These are phyloP conservation scores for Dactylellina drechsleri DNA, from an alignment of 2,329 filamentous ascomycete species.

Conservation along the genomic window DNA sequence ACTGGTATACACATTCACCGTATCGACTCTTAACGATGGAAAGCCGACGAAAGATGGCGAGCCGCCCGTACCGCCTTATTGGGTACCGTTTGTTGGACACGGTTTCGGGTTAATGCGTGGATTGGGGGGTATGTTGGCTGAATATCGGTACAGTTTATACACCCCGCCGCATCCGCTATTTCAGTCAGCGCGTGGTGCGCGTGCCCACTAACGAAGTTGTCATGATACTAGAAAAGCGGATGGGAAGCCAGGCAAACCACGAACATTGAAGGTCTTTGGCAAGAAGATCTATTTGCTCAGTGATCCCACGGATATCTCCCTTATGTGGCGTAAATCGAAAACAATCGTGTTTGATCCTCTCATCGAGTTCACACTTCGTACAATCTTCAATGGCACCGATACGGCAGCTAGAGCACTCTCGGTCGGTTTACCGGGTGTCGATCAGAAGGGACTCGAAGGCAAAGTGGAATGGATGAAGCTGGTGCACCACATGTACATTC, in stretches of 20 bases:
- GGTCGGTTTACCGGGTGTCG: slow-evolving; percentile 12
- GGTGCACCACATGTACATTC: slow-evolving; percentile 25
- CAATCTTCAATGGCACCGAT: slow-evolving; percentile 13
- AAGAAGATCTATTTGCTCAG: slow-evolving; percentile 43
- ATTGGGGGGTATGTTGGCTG: slow-evolving; percentile 5
- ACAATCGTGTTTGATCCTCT: slow-evolving; percentile 38
- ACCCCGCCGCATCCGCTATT: too few species aligned
- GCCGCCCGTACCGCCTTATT: slow-evolving; percentile 45
- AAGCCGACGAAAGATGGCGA: slow-evolving; percentile 46
- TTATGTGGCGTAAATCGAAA: slow-evolving; percentile 47
- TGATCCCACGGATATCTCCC: slow-evolving; percentile 19
- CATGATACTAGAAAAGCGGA: slow-evolving; percentile 26
- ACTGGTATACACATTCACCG: slow-evolving; percentile 33
- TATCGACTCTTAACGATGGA: slow-evolving; percentile 37
- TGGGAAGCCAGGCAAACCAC: slow-evolving; percentile 16
- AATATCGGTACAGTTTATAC: slow-evolving; percentile 20
- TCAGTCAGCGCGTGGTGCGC: too few species aligned
- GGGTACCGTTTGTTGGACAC: slow-evolving; percentile 41
- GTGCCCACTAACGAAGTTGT: slow-evolving; percentile 2
- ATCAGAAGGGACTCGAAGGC: slow-evolving; percentile 34
- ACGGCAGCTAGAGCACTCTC: slow-evolving; percentile 8
- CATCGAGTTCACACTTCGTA: slow-evolving; percentile 1
- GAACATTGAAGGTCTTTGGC: slow-evolving; percentile 34
- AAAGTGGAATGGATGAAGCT: slow-evolving; percentile 18
- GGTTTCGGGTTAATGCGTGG: slow-evolving; percentile 27